phyloP scores from a whole-genome alignment of 2,329 filamentous ascomycete genomes.

The Stemphylium lycopersici region DNA sequence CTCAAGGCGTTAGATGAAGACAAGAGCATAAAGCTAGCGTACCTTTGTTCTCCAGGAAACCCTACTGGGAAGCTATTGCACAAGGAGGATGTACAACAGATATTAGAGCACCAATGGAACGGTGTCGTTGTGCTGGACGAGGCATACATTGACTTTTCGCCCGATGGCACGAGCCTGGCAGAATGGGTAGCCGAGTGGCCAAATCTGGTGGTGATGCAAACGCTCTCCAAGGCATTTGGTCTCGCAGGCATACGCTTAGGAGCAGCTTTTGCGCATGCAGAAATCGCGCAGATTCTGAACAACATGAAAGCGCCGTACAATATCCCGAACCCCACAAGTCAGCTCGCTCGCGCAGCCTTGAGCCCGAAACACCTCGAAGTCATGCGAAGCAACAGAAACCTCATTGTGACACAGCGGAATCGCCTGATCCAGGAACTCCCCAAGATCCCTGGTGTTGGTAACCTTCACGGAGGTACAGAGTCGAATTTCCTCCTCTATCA shows the following conservation, averaged over 20 bases:
- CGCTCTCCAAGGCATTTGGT: constrained; percentile 96
- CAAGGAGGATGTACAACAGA: constrained; percentile 73
- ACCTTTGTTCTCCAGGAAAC: constrained; percentile 94
- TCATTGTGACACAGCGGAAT: constrained; percentile 77
- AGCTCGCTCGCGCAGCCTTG: constrained; percentile 77
- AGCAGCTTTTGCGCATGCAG: constrained; percentile 76
- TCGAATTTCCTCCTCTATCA: constrained; percentile 93
- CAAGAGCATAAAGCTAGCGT: constrained; percentile 79
- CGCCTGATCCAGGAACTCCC: constrained; percentile 76
- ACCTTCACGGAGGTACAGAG: constrained; percentile 77
- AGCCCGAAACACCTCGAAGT: constrained; percentile 68
- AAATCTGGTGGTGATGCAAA: constrained; percentile 97
- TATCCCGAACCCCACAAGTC: constrained; percentile 84
- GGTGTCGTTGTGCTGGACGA: constrained; percentile 93
- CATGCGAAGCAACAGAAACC: constrained; percentile 74
- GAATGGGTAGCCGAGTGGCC: constrained; percentile 93
- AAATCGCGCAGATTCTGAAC: constrained; percentile 82
- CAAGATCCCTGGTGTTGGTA: constrained; percentile 76
- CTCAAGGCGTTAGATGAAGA: constrained; percentile 68
- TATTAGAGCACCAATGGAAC: constrained; percentile 93
- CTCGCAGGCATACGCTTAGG: constrained; percentile 92
- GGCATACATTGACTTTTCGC: constrained; percentile 94
- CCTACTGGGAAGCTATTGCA: constrained; percentile 81
- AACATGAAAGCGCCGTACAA: constrained; percentile 97
- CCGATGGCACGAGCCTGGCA: constrained; percentile 78